Percentiles rank a stretch among this genome's conserved stretches.
phyloP scores from a whole-genome alignment of 495 filamentous ascomycete genomes.

The Cairneyella variabilis region DNA sequence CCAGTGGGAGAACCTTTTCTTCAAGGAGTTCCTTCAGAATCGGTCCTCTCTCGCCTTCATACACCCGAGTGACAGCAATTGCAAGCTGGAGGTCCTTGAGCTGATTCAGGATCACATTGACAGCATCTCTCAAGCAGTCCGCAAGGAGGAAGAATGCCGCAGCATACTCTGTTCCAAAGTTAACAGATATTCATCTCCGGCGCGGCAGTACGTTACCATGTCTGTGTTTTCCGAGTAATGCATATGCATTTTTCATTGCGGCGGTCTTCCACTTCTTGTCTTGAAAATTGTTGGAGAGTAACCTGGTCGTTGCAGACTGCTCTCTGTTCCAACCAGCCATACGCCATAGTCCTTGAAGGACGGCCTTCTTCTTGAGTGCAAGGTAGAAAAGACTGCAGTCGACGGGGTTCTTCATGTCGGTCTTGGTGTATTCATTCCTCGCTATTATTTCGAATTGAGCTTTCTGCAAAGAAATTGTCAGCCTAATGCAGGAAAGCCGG shows the following conservation, averaged over 20 bases:
- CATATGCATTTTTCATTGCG: slow-evolving; percentile 95
- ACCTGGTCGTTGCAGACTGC: slow-evolving; percentile 67
- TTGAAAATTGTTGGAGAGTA: slow-evolving; percentile 84
- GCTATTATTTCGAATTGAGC: slow-evolving; percentile 85
- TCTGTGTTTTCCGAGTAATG: slow-evolving; percentile 84
- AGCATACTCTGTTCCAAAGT: slow-evolving; percentile 69
- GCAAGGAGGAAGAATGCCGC: slow-evolving; percentile 95
- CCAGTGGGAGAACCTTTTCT: slow-evolving; percentile 74
- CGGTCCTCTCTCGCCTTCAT: slow-evolving; percentile 80
- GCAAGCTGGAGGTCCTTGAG: slow-evolving; percentile 87
- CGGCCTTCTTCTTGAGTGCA: slow-evolving; percentile 84
- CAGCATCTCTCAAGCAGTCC: slow-evolving; percentile 78
- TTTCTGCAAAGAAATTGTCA: slow-evolving; percentile 40
- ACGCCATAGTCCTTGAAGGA: slow-evolving; percentile 89
- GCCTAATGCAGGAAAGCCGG: not conserved
- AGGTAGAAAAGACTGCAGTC: slow-evolving; percentile 92
- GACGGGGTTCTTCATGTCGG: slow-evolving; percentile 85
- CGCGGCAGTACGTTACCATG: slow-evolving; percentile 56
- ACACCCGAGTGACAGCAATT: slow-evolving; percentile 81
- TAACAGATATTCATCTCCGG: not conserved
- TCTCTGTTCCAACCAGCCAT: slow-evolving; percentile 92
- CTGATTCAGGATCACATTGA: slow-evolving; percentile 78
- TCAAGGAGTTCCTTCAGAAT: slow-evolving; percentile 70
- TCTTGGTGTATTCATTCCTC: slow-evolving; percentile 87
- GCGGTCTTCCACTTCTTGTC: slow-evolving; percentile 84